Percentiles rank a stretch among this genome's conserved stretches.
These are phyloP conservation scores for Plasmodium vivax DNA, from an alignment of 169 alveolate species.

Conservation along the genomic window DNA sequence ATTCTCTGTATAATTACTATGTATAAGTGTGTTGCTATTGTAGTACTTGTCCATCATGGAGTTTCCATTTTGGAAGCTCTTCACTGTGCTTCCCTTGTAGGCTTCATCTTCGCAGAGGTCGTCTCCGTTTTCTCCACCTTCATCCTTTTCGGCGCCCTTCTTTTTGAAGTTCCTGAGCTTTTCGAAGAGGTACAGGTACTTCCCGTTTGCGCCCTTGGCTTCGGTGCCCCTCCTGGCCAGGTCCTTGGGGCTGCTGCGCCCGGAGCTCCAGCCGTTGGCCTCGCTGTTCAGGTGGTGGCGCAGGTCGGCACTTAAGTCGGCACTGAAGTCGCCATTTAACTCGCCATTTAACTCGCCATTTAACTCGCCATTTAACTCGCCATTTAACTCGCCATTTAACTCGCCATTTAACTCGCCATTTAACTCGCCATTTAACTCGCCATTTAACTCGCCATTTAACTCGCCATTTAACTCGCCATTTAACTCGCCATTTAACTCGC, in stretches of 20 bases:
- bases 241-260: neutral
- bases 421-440: neutral
- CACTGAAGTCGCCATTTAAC: neutral
- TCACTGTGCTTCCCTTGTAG: constrained; percentile 1
- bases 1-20: constrained; percentile 3
- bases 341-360: neutral
- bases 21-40: constrained; percentile 3
- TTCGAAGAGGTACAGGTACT: constrained; percentile 6
- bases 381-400: no score
- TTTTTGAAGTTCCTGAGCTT: constrained; percentile 7
- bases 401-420: no score
- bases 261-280: neutral
- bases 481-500: neutral
- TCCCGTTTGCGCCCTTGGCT: neutral
- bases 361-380: neutral
- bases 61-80: constrained; percentile 2
- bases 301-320: neutral
- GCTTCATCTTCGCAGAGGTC: neutral
- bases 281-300: neutral
- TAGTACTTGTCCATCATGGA: constrained; percentile 7
- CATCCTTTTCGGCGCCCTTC: neutral
- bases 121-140: neutral
- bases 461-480: neutral
- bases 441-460: neutral
- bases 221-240: neutral